Percentiles rank a stretch among this genome's conserved stretches.
Evolutionary conservation across 2,329 filamentous ascomycete genomes (phyloP).

Genomic region (Cytospora piceae): DNA sequence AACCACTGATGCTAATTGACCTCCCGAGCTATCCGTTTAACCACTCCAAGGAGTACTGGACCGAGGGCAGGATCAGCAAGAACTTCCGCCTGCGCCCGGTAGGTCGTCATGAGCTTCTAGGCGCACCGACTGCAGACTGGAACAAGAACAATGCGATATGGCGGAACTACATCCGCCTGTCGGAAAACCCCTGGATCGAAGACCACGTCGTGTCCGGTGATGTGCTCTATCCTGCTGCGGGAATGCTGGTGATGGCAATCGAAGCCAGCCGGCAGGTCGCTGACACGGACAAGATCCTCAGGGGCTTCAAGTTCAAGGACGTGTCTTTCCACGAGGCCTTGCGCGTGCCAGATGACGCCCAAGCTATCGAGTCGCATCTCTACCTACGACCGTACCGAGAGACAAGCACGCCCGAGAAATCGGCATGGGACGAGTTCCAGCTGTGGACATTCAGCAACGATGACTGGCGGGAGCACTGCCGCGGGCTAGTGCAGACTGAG

Average conservation of each 20-base stretch:
- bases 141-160: constrained; percentile 28
- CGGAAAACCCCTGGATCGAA: constrained; percentile 40
- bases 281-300: not conserved
- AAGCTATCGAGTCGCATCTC: constrained; percentile 31
- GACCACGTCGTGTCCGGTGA: constrained; percentile 39
- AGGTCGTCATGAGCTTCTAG: constrained; percentile 21
- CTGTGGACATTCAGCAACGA: constrained; percentile 33
- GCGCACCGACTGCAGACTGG: constrained; percentile 20
- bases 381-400: constrained; percentile 32
- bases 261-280: constrained; percentile 36
- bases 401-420: constrained; percentile 2
- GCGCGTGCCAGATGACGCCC: constrained; percentile 32
- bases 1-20: constrained; percentile 42
- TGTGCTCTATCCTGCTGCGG: constrained; percentile 39
- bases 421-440: constrained; percentile 35
- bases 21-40: constrained; percentile 52
- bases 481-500: constrained; percentile 32
- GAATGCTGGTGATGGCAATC: constrained; percentile 39
- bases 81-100: constrained; percentile 29
- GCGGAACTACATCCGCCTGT: constrained; percentile 32
- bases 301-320: constrained; percentile 29
- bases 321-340: constrained; percentile 35
- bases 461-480: constrained; percentile 35
- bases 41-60: constrained; percentile 49
- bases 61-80: constrained; percentile 46